Evolutionary conservation across 2,329 filamentous ascomycete species (phyloP).

Genomic region (Colletotrichum sp.): DNA sequence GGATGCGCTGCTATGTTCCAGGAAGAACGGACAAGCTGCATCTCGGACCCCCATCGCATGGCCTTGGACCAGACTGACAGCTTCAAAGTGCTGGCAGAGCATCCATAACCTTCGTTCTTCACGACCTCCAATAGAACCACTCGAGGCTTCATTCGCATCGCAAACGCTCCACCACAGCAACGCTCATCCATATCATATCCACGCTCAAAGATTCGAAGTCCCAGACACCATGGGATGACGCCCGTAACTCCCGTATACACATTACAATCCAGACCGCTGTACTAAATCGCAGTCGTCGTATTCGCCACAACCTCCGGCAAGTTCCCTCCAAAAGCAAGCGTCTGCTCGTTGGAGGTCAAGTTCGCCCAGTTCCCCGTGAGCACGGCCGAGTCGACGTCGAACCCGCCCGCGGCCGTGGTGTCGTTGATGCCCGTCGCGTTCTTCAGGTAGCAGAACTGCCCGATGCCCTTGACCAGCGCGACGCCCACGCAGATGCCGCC

Average conservation of each 20-base stretch:
- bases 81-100: neutral
- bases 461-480: slow-evolving; percentile 12
- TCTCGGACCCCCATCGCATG: neutral
- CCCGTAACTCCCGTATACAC: neutral
- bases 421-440: slow-evolving; percentile 19
- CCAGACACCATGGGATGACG: neutral
- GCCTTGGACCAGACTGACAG: neutral
- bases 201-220: neutral
- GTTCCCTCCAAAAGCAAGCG: slow-evolving; percentile 12
- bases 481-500: slow-evolving; percentile 21
- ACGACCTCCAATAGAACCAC: neutral
- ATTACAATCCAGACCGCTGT: neutral
- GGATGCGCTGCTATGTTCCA: neutral
- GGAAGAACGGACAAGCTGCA: neutral
- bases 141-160: neutral
- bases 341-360: slow-evolving; percentile 10
- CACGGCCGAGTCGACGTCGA: slow-evolving; percentile 14
- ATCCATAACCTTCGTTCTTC: neutral
- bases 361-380: slow-evolving; percentile 3
- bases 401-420: slow-evolving; percentile 10
- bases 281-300: neutral
- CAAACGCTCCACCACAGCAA: neutral
- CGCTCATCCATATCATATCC: neutral
- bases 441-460: slow-evolving; percentile 20
- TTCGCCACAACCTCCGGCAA: neutral